Evolutionary conservation across 1,139 yeast species (phyloP).

Genomic region (Nakaseomyces delphensis): DNA sequence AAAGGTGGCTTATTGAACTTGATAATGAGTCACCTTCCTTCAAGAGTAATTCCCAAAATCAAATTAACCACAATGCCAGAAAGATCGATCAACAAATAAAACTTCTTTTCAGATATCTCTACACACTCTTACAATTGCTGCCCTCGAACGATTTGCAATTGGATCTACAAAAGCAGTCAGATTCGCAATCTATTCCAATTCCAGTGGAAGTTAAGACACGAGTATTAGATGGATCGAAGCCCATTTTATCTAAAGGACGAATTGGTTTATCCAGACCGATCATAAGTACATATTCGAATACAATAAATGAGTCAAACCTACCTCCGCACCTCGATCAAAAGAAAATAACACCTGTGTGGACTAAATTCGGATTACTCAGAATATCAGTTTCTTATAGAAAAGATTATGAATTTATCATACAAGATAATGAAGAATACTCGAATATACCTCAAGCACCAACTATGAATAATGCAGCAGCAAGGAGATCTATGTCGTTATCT

Average conservation of each 20-base stretch:
- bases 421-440: conserved; percentile 36
- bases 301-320: conserved; percentile 30
- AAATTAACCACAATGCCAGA: conserved; percentile 13
- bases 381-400: conserved; percentile 72
- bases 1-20: conserved; percentile 84
- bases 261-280: conserved; percentile 72
- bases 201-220: conserved; percentile 43
- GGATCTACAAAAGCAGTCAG: conserved; percentile 14
- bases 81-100: conserved; percentile 43
- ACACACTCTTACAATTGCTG: conserved; percentile 55
- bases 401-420: conserved; percentile 57
- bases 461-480: not conserved
- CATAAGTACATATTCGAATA: conserved; percentile 37
- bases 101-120: conserved; percentile 63
- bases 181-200: conserved; percentile 26
- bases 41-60: conserved; percentile 19
- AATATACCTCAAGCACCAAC: conserved; percentile 10
- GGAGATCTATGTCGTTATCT: conserved; percentile 24
- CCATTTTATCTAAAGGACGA: conserved; percentile 74
- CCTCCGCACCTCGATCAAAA: conserved; percentile 52
- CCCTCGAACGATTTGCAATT: conserved; percentile 57
- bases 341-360: conserved; percentile 58
- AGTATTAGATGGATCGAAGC: conserved; percentile 65
- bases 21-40: conserved; percentile 35
- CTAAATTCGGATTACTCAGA: conserved; percentile 64